Evolutionary conservation across 148 eudicot species (phyloP).

Genomic region (Rhododendron vialii): DNA sequence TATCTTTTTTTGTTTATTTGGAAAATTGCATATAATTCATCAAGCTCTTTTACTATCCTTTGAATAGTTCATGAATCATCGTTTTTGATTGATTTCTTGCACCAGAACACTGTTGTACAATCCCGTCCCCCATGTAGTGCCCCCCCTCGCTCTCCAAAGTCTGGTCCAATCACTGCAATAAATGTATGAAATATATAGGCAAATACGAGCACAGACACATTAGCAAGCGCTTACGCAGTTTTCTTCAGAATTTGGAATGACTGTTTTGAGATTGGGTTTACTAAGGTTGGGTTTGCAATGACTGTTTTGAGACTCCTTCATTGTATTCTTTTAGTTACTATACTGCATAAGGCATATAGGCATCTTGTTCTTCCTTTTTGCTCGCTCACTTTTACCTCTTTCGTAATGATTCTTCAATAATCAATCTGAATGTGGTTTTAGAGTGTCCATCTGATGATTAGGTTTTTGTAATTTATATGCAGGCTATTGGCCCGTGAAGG

Average conservation of each 20-base stretch:
- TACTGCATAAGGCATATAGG: too few relatives aligned
- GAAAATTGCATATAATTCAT: background rate
- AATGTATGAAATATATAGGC: background rate
- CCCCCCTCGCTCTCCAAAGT: background rate
- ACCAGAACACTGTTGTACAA: background rate
- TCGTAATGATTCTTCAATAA: background rate
- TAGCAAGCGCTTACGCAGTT: background rate
- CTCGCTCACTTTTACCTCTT: too few relatives aligned
- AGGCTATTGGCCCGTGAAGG: conserved; percentile 97
- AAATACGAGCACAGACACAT: background rate
- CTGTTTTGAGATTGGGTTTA: background rate
- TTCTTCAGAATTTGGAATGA: background rate
- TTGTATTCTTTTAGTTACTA: too few relatives aligned
- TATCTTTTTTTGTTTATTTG: background rate
- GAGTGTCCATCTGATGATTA: background rate
- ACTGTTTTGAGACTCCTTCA: background rate
- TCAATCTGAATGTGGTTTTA: background rate
- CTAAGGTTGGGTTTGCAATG: background rate
- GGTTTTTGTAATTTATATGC: conserved; percentile 17
- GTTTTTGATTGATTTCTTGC: background rate
- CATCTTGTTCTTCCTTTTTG: too few relatives aligned
- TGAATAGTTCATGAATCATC: background rate
- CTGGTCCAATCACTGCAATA: background rate
- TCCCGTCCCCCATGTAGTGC: background rate
- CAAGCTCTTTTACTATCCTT: background rate